Conservation (phyloP, 2,329 filamentous ascomycete species). For the Cordyceps fumosorosea region DNA sequence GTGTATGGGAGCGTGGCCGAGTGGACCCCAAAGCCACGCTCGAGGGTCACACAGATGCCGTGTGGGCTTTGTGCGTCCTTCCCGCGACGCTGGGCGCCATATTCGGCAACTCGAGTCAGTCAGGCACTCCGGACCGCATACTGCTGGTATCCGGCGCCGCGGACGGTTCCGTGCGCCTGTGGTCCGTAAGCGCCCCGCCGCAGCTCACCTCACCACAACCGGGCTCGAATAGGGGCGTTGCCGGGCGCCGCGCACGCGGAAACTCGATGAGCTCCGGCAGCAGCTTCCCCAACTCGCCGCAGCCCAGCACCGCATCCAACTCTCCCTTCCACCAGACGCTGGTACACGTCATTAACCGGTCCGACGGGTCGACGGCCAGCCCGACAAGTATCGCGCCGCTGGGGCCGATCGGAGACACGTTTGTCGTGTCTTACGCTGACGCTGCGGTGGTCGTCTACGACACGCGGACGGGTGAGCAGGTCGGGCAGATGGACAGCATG, state of each 20-base stretch:
- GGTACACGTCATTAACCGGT: conserved; percentile 74
- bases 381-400: conserved; percentile 91
- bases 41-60: conserved; percentile 89
- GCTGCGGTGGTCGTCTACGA: conserved; percentile 88
- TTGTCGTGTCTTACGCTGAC: conserved; percentile 89
- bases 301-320: conserved; percentile 77
- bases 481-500: conserved; percentile 85
- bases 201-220: conserved; percentile 76
- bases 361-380: conserved; percentile 59
- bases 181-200: conserved; percentile 88
- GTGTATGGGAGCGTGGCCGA: conserved; percentile 90
- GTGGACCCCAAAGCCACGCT: conserved; percentile 94
- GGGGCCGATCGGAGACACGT: conserved; percentile 74
- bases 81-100: conserved; percentile 74
- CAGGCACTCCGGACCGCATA: conserved; percentile 78
- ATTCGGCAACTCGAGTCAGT: conserved; percentile 68
- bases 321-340: conserved; percentile 85
- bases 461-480: conserved; percentile 82
- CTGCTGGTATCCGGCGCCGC: conserved; percentile 86
- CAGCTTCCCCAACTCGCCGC: conserved; percentile 82
- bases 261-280: conserved; percentile 94
- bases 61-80: conserved; percentile 91
- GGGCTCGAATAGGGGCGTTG: conserved; percentile 51
- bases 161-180: conserved; percentile 86
- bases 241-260: conserved; percentile 62